Evolutionary conservation across 1,284 basidiomycete genomes (phyloP).

Genomic region (Sphagnurus paluster): DNA sequence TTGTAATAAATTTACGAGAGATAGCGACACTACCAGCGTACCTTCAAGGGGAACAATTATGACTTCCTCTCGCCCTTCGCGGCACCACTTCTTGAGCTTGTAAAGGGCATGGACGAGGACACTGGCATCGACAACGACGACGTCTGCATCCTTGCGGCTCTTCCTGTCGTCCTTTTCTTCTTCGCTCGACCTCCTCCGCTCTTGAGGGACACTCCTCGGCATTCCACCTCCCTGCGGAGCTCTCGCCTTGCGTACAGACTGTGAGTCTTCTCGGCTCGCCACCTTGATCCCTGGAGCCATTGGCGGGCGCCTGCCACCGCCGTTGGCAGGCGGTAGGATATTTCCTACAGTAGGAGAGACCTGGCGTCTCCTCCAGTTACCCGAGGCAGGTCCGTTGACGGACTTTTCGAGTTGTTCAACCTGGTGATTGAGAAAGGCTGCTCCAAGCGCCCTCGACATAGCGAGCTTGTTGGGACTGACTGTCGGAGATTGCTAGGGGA

Average conservation of each 20-base stretch:
- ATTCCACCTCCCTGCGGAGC: slow-evolving; percentile 14
- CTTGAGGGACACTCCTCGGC: slow-evolving; percentile 1
- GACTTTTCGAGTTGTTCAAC: slow-evolving; percentile 81
- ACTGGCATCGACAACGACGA: slow-evolving; percentile 84
- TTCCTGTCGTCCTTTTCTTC: slow-evolving; percentile 32
- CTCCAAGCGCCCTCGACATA: slow-evolving; percentile 80
- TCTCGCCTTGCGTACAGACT: slow-evolving; percentile 29
- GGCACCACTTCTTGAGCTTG: slow-evolving; percentile 82
- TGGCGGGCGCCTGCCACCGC: slow-evolving; percentile 22
- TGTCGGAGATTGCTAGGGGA: slow-evolving; percentile 8
- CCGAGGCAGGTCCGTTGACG: slow-evolving; percentile 52
- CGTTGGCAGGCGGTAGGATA: slow-evolving; percentile 13
- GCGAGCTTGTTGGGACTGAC: slow-evolving; percentile 56
- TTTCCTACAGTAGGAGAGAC: slow-evolving; percentile 6
- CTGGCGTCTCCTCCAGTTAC: slow-evolving; percentile 61
- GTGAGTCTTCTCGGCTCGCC: slow-evolving; percentile 27
- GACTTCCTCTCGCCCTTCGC: slow-evolving; percentile 65
- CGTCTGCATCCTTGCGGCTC: slow-evolving; percentile 57
- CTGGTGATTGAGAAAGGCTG: slow-evolving; percentile 80
- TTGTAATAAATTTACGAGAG: slow-evolving; percentile 7
- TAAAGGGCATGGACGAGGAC: slow-evolving; percentile 83
- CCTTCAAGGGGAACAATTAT: slow-evolving; percentile 88
- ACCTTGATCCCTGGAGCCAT: slow-evolving; percentile 30
- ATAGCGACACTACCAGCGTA: slow-evolving; percentile 35
- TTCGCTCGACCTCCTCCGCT: slow-evolving; percentile 36